Conservation (phyloP, 805 yeast species). For the Candida maris region DNA sequence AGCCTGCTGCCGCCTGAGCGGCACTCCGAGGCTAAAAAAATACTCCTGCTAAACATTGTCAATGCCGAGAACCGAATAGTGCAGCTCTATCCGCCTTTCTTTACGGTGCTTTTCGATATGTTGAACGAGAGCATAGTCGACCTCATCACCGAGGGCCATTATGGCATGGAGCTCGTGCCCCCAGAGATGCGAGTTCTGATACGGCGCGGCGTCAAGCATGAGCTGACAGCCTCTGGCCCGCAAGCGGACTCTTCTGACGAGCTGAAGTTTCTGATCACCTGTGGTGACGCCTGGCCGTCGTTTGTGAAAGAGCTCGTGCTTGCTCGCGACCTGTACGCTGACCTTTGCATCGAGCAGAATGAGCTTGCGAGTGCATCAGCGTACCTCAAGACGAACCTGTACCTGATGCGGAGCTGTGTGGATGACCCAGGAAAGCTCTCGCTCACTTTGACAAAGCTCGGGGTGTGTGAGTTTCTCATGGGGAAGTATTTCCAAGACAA, state of each 20-base stretch:
- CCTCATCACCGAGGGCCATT: slow-evolving; percentile 7
- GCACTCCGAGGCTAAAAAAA: slow-evolving; percentile 19
- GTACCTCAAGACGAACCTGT: slow-evolving; percentile 10
- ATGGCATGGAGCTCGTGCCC: slow-evolving; percentile 3
- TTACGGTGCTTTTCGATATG: slow-evolving; percentile 18
- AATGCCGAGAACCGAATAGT: slow-evolving; percentile 23
- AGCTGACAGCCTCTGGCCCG: slow-evolving; percentile 19
- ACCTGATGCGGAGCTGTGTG: slow-evolving; percentile 15
- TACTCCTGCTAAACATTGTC: slow-evolving; percentile 20
- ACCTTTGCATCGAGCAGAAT: slow-evolving; percentile 23
- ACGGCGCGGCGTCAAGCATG: slow-evolving; percentile 15
- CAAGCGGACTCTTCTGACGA: slow-evolving; percentile 22
- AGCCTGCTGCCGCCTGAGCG: slow-evolving; percentile 20
- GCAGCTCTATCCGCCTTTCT: slow-evolving; percentile 25
- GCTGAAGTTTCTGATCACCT: slow-evolving; percentile 18
- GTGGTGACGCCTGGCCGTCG: slow-evolving; percentile 28
- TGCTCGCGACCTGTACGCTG: slow-evolving; percentile 25
- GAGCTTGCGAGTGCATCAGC: slow-evolving; percentile 18
- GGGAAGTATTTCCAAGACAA: slow-evolving; percentile 7
- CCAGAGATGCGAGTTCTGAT: slow-evolving; percentile 6
- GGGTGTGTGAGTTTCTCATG: slow-evolving; percentile 13
- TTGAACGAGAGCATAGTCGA: slow-evolving; percentile 13
- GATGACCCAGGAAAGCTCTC: slow-evolving; percentile 19
- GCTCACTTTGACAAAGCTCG: slow-evolving; percentile 15
- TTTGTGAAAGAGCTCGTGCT: slow-evolving; percentile 22